Percentiles rank a stretch among this genome's conserved stretches.
These are phyloP conservation scores for Talaromyces adpressus DNA, from an alignment of 495 filamentous ascomycete species.

Conservation along the genomic window DNA sequence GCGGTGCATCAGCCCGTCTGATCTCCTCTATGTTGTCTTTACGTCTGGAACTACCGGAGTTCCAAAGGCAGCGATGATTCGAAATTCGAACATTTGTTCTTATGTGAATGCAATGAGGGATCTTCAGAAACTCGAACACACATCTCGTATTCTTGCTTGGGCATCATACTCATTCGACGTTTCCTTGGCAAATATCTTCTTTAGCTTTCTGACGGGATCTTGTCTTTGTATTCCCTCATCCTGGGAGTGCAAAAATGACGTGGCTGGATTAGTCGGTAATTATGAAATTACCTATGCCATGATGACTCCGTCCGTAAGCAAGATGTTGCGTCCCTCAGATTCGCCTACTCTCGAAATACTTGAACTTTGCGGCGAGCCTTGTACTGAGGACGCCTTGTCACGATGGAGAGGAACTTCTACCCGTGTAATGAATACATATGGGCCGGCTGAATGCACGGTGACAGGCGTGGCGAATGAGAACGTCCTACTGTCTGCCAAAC, in stretches of 20 bases:
- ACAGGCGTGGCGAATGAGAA: not conserved
- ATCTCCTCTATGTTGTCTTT: conserved; percentile 21
- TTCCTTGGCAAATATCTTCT: conserved; percentile 4
- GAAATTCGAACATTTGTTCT: conserved; percentile 19
- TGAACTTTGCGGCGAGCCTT: conserved; percentile 16
- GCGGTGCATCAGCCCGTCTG: conserved; percentile 1
- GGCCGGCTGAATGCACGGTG: conserved; percentile 5
- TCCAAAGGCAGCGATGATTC: conserved; percentile 36
- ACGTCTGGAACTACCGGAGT: conserved; percentile 35
- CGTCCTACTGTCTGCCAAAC: not conserved
- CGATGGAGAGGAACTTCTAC: conserved; percentile 29
- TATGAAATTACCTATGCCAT: not conserved
- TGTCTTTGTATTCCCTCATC: conserved; percentile 14
- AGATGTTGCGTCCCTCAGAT: conserved; percentile 12
- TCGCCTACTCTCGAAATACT: conserved; percentile 16
- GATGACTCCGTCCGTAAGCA: conserved; percentile 14
- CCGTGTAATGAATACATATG: conserved; percentile 2
- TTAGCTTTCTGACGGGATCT: conserved; percentile 2
- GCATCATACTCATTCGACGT: conserved; percentile 14
- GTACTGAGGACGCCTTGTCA: conserved; percentile 11
- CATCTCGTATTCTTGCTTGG: conserved; percentile 9
- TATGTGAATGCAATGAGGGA: no score
- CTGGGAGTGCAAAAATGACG: conserved; percentile 5
- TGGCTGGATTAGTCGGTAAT: not conserved
- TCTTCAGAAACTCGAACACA: not conserved